These are phyloP conservation scores for Pneumocystis wakefieldiae DNA, from an alignment of 1,139 yeast species.

Conservation along the genomic window DNA sequence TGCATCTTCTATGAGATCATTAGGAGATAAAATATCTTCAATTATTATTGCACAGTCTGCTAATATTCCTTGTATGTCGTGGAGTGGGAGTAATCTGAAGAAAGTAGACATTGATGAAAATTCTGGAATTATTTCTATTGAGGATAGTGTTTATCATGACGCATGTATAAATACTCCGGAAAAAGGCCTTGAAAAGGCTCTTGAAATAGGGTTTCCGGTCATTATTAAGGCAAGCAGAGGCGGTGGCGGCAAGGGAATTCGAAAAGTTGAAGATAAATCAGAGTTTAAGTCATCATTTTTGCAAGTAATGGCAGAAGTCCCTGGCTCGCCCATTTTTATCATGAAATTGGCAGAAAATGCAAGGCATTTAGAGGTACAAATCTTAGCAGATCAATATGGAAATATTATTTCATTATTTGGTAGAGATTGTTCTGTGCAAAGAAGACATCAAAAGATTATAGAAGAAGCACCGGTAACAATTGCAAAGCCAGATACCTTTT, in stretches of 20 bases:
- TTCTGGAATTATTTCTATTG: slow-evolving; percentile 75
- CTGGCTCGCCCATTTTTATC: slow-evolving; percentile 89
- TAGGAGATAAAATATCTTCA: slow-evolving; percentile 93
- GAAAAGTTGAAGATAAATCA: slow-evolving; percentile 71
- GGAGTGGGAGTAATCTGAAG: slow-evolving; percentile 97
- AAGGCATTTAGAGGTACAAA: slow-evolving; percentile 88
- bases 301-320: slow-evolving; percentile 89
- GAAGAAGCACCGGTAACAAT: slow-evolving; percentile 96
- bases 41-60: slow-evolving; percentile 99
- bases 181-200: slow-evolving; percentile 76
- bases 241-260: slow-evolving; percentile 98
- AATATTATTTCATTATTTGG: slow-evolving; percentile 86
- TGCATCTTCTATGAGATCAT: slow-evolving; percentile 96
- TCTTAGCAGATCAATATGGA: slow-evolving; percentile 90
- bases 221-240: slow-evolving; percentile 97
- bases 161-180: slow-evolving; percentile 82
- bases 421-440: slow-evolving; percentile 92
- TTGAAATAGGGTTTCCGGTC: slow-evolving; percentile 80
- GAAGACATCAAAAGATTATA: slow-evolving; percentile 92
- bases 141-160: slow-evolving; percentile 62
- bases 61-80: slow-evolving; percentile 91
- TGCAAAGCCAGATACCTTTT: slow-evolving; percentile 74
- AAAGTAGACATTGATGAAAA: slow-evolving; percentile 51
- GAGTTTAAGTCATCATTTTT: slow-evolving; percentile 56
- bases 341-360: slow-evolving; percentile 93